Evolutionary conservation across 2,329 filamentous ascomycete species (phyloP).

Genomic region (Pseudogymnoascus sp.): DNA sequence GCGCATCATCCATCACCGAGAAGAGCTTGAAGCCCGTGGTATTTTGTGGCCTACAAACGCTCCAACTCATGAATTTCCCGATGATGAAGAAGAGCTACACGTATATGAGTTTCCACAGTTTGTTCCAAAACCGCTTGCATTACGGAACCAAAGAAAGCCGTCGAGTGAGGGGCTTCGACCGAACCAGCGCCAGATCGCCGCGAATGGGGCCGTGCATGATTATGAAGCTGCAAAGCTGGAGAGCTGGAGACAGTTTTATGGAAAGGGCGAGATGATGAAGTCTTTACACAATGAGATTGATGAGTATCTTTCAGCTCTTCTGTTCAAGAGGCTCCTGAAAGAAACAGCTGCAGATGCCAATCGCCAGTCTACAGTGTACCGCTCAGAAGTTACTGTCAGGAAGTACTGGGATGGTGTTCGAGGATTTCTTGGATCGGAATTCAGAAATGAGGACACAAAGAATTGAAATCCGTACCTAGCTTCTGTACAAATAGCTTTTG

Average conservation of each 20-base stretch:
- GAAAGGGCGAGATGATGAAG: background rate
- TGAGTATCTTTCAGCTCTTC: background rate
- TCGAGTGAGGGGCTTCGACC: background rate
- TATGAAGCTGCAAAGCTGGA: conserved; percentile 1
- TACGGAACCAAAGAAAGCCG: background rate
- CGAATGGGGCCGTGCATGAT: background rate
- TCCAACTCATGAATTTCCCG: background rate
- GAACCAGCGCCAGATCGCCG: background rate
- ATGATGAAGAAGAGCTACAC: background rate
- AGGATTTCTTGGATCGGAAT: background rate
- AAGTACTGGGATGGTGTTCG: background rate
- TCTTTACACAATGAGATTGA: background rate
- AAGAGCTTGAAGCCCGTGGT: background rate
- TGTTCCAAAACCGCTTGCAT: background rate
- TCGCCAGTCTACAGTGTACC: background rate
- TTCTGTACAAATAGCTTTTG: background rate
- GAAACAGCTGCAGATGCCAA: background rate
- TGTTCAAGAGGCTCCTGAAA: background rate
- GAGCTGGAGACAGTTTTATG: background rate
- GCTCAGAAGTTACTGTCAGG: background rate
- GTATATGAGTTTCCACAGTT: background rate
- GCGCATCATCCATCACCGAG: background rate
- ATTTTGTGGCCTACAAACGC: background rate
- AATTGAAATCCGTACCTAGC: background rate
- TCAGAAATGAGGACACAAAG: background rate